Evolutionary conservation across 257 asterid genomes (phyloP).

Genomic region (Primulina tabacum): DNA sequence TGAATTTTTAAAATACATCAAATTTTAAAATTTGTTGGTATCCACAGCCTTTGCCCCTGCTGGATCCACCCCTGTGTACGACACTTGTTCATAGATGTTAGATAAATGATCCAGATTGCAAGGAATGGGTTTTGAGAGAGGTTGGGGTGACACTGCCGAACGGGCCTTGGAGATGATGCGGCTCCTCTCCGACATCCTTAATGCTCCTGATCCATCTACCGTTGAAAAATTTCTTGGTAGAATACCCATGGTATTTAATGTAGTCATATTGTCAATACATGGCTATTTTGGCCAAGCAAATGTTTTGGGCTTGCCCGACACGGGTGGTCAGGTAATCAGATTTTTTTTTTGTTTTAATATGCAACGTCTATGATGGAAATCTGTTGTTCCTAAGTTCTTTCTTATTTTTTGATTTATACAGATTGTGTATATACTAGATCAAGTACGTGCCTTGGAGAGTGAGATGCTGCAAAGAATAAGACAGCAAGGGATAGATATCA

Average conservation of each 20-base stretch:
- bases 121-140: conserved; percentile 96
- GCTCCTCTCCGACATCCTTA: conserved; percentile 88
- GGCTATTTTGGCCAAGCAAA: conserved; percentile 99
- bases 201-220: conserved; percentile 91
- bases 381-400: background rate
- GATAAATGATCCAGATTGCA: conserved; percentile 54
- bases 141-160: conserved; percentile 94
- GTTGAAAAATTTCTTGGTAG: conserved; percentile 89
- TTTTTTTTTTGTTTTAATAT: background rate
- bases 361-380: background rate
- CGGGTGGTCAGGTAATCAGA: conserved; percentile 94
- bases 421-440: conserved; percentile 95
- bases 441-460: conserved; percentile 91
- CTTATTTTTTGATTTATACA: conserved; percentile 30
- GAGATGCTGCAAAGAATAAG: conserved; percentile 88
- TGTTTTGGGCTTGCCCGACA: conserved; percentile 96
- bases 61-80: background rate
- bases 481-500: conserved; percentile 77
- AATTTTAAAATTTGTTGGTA: background rate
- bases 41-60: background rate
- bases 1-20: background rate
- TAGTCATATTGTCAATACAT: conserved; percentile 80
- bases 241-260: conserved; percentile 93
- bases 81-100: too few relatives aligned
- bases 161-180: conserved; percentile 74